Percentiles rank a stretch among this genome's conserved stretches.
phyloP scores from a whole-genome alignment of 495 filamentous ascomycete species.

The Cladorrhinum samala region DNA sequence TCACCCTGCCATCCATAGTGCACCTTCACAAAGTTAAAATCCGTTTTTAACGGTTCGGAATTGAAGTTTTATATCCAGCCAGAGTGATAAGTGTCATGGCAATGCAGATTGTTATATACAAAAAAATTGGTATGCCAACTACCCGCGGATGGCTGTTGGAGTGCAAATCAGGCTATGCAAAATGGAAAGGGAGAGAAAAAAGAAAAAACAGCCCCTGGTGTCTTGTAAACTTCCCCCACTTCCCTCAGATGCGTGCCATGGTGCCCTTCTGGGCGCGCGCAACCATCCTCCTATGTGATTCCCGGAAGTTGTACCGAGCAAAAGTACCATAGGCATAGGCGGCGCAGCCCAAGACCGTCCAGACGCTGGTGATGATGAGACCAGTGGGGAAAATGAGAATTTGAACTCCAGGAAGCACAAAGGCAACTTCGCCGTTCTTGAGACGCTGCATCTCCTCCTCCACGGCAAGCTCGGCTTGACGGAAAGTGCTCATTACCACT shows the following conservation, averaged over 20 bases:
- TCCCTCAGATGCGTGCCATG: slow-evolving; percentile 29
- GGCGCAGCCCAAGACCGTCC: slow-evolving; percentile 48
- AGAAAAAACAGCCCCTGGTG: neutral
- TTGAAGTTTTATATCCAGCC: neutral
- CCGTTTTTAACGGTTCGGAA: neutral
- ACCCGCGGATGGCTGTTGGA: no score
- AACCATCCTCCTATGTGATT: slow-evolving; percentile 52
- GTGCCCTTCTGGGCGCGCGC: slow-evolving; percentile 33
- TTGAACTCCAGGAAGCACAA: slow-evolving; percentile 59
- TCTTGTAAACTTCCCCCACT: no score
- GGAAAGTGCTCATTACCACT: slow-evolving; percentile 37
- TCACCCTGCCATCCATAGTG: no score
- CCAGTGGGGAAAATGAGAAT: slow-evolving; percentile 65
- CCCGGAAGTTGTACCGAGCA: slow-evolving; percentile 56
- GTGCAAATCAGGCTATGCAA: neutral
- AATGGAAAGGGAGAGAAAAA: neutral
- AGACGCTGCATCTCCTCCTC: slow-evolving; percentile 27
- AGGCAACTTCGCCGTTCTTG: slow-evolving; percentile 42
- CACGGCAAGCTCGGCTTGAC: slow-evolving; percentile 35
- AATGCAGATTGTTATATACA: no score
- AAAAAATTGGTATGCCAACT: no score
- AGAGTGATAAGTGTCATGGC: neutral
- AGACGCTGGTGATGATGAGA: slow-evolving; percentile 57
- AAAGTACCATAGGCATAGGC: slow-evolving; percentile 58
- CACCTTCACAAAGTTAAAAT: neutral